phyloP scores from a whole-genome alignment of 495 filamentous ascomycete species.

The Corynascus novoguineensis region DNA sequence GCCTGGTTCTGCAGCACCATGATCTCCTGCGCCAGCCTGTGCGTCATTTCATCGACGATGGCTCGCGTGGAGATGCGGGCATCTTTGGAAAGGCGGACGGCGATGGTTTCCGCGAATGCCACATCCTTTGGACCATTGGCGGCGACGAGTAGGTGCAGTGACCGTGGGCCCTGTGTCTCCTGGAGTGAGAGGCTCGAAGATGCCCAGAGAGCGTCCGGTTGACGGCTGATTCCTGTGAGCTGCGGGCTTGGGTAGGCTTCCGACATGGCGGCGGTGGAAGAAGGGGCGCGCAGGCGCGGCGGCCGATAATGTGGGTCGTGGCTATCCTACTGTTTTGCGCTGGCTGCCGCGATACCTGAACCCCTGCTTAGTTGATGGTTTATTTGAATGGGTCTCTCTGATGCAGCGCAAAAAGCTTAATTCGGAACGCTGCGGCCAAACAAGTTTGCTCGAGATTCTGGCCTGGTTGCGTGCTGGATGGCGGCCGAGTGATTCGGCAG shows the following conservation, averaged over 20 bases:
- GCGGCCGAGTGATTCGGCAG: too few species aligned
- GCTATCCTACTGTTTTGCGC: not conserved
- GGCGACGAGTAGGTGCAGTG: conserved; percentile 47
- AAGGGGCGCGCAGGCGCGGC: not conserved
- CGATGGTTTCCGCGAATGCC: conserved; percentile 48
- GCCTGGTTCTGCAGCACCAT: conserved; percentile 44
- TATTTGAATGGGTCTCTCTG: too few species aligned
- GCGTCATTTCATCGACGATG: conserved; percentile 49
- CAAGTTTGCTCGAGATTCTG: too few species aligned
- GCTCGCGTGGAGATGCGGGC: conserved; percentile 49
- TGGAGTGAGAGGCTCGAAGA: conserved; percentile 34
- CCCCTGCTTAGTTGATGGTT: too few species aligned
- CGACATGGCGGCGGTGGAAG: conserved; percentile 7
- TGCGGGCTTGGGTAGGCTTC: conserved; percentile 13
- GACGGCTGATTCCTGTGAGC: not conserved
- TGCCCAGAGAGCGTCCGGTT: conserved; percentile 7
- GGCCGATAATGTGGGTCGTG: not conserved
- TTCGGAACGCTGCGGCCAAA: too few species aligned
- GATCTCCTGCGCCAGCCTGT: conserved; percentile 48
- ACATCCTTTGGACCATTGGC: conserved; percentile 49
- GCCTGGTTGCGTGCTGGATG: too few species aligned
- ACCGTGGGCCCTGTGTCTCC: conserved; percentile 39
- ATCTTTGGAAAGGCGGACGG: conserved; percentile 51
- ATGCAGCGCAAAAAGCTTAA: too few species aligned
- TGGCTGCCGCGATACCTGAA: too few species aligned